Conservation (phyloP, 2,329 filamentous ascomycete genomes). For the Ophiostoma novo-ulmi region DNA sequence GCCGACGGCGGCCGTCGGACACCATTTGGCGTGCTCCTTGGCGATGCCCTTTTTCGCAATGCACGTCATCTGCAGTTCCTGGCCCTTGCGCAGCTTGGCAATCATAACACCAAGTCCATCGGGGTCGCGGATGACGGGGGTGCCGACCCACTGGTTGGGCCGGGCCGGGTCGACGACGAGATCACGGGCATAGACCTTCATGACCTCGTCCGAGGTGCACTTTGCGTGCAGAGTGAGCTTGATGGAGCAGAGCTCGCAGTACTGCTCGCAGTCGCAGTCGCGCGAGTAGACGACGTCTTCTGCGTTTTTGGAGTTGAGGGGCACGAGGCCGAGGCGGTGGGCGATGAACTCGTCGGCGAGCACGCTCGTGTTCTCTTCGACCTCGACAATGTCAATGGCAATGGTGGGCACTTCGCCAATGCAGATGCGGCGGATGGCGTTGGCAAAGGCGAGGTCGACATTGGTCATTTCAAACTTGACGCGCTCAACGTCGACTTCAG, state of each 20-base stretch:
- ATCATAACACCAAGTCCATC: constrained; percentile 79
- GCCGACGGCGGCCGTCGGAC: constrained; percentile 82
- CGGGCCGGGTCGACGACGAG: constrained; percentile 66
- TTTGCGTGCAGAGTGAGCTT: constrained; percentile 78
- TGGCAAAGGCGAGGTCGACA: constrained; percentile 86
- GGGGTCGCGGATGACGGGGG: constrained; percentile 76
- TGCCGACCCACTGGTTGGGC: constrained; percentile 69
- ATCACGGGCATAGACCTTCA: constrained; percentile 92
- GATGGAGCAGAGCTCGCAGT: constrained; percentile 88
- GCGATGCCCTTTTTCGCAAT: constrained; percentile 98
- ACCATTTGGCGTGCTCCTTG: constrained; percentile 98
- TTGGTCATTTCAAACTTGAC: constrained; percentile 90
- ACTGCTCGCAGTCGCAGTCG: constrained; percentile 94
- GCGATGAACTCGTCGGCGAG: constrained; percentile 94
- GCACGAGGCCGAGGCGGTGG: constrained; percentile 85
- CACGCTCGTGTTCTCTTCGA: constrained; percentile 90
- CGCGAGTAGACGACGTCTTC: constrained; percentile 80
- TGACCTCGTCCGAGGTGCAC: constrained; percentile 78
- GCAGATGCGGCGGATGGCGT: constrained; percentile 84
- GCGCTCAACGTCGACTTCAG: constrained; percentile 68
- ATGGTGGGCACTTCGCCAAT: constrained; percentile 91
- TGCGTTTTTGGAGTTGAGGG: constrained; percentile 77
- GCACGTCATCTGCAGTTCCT: constrained; percentile 85
- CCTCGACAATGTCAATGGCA: constrained; percentile 89
- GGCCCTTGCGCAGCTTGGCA: constrained; percentile 81